Percentiles rank a stretch among this genome's conserved stretches.
Conservation (phyloP, 2,329 filamentous ascomycete genomes). For the Emergomyces africanus region DNA sequence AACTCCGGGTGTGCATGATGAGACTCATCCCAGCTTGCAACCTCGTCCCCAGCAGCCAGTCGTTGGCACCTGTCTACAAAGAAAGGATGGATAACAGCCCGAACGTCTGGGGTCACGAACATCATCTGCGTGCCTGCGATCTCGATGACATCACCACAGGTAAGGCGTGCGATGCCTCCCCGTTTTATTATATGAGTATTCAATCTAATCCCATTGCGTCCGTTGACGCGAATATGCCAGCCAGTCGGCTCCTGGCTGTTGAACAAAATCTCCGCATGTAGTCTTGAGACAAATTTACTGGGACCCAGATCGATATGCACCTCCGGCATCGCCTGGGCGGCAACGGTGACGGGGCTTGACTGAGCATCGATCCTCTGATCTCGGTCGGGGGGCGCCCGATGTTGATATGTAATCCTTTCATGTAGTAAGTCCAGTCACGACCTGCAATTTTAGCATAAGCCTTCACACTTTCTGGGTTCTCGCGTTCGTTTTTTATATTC, state of each 20-base stretch:
- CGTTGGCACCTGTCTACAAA: constrained; percentile 56
- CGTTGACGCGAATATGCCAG: constrained; percentile 80
- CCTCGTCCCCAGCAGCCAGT: constrained; percentile 29
- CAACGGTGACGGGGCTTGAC: constrained; percentile 34
- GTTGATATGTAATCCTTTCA: constrained; percentile 36
- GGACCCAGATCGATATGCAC: constrained; percentile 84
- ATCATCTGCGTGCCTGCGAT: constrained; percentile 95
- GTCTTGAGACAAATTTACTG: constrained; percentile 66
- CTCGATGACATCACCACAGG: constrained; percentile 82
- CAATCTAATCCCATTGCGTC: constrained; percentile 79
- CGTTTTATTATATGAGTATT: constrained; percentile 61
- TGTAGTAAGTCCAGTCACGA: constrained; percentile 40
- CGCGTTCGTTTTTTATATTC: constrained; percentile 28
- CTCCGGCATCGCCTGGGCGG: constrained; percentile 32
- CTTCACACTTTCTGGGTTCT: constrained; percentile 34
- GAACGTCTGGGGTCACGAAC: constrained; percentile 79
- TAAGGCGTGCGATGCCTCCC: constrained; percentile 52
- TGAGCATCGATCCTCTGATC: constrained; percentile 31
- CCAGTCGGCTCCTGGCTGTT: constrained; percentile 46
- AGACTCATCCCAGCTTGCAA: constrained; percentile 24
- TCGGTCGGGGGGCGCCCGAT: constrained; percentile 38
- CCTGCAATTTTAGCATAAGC: constrained; percentile 41
- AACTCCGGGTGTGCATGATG: constrained; percentile 25
- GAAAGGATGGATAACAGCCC: constrained; percentile 53
- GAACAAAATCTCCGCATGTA: constrained; percentile 64